A percentile compares a stretch with the other conserved stretches of the same genome.
Evolutionary conservation across 2,329 filamentous ascomycete species (phyloP).

Genomic region (Dothistroma septosporum): DNA sequence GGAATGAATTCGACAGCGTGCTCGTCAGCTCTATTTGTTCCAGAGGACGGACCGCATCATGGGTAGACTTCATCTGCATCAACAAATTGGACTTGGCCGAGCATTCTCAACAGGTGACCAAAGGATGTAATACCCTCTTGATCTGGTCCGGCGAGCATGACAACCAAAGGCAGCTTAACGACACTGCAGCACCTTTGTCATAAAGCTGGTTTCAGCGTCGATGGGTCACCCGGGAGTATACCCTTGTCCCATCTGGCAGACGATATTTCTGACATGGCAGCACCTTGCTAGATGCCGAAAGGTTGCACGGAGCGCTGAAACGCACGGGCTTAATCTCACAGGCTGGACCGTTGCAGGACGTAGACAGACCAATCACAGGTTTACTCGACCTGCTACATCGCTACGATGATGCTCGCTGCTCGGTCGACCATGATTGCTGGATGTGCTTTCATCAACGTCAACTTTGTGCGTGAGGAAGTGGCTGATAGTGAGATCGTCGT

Average conservation of each 20-base stretch:
- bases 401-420: not conserved
- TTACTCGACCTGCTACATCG: not conserved
- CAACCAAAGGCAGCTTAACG: not conserved
- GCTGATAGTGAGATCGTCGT: not conserved
- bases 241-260: not conserved
- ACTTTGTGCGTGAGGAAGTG: not conserved
- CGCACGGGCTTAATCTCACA: not conserved
- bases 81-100: not conserved
- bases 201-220: not conserved
- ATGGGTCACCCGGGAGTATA: not conserved
- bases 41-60: not conserved
- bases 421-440: not conserved
- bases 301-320: not conserved
- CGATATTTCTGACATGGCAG: not conserved
- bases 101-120: not conserved
- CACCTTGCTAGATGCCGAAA: not conserved
- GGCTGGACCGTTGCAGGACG: not conserved
- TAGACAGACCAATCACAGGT: not conserved
- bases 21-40: not conserved
- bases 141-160: not conserved
- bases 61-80: not conserved
- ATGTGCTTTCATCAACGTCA: not conserved
- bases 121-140: not conserved
- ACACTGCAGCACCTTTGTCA: not conserved
- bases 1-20: not conserved